Evolutionary conservation across 768 basidiomycete species (phyloP).

Genomic region (Calocera cornea): DNA sequence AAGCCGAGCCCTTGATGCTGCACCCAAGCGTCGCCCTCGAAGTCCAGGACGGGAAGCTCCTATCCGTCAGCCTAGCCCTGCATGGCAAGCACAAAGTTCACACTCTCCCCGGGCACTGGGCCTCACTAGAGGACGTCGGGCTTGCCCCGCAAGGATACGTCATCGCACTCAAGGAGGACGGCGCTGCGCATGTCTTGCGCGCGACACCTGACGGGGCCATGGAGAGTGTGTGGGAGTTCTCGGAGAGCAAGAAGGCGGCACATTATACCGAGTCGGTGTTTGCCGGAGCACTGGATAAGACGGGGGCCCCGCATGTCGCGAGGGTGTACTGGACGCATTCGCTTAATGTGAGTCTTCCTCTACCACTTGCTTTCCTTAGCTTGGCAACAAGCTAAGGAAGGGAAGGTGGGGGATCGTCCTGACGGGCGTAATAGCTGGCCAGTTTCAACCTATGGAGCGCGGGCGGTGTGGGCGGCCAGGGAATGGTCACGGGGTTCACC

Average conservation of each 20-base stretch:
- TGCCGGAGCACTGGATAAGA: constrained; percentile 39
- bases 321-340: constrained; percentile 55
- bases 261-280: constrained; percentile 40
- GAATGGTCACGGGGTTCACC: constrained; percentile 36
- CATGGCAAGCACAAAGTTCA: constrained; percentile 33
- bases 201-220: constrained; percentile 33
- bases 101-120: constrained; percentile 30
- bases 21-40: constrained; percentile 27
- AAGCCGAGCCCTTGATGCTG: background rate
- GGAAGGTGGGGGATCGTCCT: background rate
- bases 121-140: constrained; percentile 46
- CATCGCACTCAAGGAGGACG: constrained; percentile 44
- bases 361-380: constrained; percentile 20
- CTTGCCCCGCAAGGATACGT: constrained; percentile 37
- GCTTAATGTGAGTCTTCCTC: constrained; percentile 34
- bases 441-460: constrained; percentile 41
- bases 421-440: constrained; percentile 28
- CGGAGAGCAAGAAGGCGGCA: constrained; percentile 25
- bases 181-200: constrained; percentile 42
- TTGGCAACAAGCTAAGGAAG: background rate
- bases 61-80: constrained; percentile 39
- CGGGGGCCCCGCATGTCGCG: constrained; percentile 42
- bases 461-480: constrained; percentile 35
- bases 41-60: constrained; percentile 37
- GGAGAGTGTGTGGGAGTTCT: constrained; percentile 41